Evolutionary conservation across 768 basidiomycete genomes (phyloP).

Genomic region (Floccularia luteovirens): DNA sequence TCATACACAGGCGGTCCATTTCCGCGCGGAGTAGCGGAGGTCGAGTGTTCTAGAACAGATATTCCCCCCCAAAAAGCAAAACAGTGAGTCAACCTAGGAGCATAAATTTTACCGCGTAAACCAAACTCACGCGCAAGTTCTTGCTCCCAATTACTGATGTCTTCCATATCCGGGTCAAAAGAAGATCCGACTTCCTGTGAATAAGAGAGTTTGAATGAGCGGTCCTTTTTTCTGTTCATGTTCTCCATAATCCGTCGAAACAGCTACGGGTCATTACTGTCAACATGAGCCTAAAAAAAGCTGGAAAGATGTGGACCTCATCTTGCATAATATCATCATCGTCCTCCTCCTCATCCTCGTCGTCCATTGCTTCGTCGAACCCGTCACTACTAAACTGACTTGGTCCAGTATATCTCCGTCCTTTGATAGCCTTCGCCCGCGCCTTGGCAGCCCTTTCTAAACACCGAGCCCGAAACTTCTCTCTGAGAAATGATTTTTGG

Average conservation of each 20-base stretch:
- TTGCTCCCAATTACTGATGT: conserved; percentile 51
- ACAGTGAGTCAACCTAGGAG: no score
- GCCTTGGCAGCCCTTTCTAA: conserved; percentile 53
- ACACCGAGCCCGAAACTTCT: conserved; percentile 55
- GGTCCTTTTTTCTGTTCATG: conserved; percentile 36
- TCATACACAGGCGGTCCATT: conserved; percentile 6
- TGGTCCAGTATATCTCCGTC: conserved; percentile 20
- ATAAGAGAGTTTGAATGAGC: conserved; percentile 58
- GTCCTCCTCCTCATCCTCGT: conserved; percentile 50
- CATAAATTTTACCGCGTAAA: no score
- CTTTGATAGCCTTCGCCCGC: conserved; percentile 38
- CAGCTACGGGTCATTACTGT: no score
- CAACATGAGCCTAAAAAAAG: no score
- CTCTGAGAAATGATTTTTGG: conserved; percentile 47
- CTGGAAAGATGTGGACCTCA: conserved; percentile 32
- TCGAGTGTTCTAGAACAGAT: no score
- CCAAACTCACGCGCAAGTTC: no score
- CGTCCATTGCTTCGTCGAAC: conserved; percentile 28
- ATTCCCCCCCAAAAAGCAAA: no score
- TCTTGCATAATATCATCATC: conserved; percentile 55
- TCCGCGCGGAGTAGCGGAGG: no score
- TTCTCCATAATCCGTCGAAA: conserved; percentile 60
- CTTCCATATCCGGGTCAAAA: conserved; percentile 68
- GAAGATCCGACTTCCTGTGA: conserved; percentile 67
- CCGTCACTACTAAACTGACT: conserved; percentile 43